Evolutionary conservation across 192 early-diverging fungal species (phyloP).

Genomic region (Chytriomyces confervae): DNA sequence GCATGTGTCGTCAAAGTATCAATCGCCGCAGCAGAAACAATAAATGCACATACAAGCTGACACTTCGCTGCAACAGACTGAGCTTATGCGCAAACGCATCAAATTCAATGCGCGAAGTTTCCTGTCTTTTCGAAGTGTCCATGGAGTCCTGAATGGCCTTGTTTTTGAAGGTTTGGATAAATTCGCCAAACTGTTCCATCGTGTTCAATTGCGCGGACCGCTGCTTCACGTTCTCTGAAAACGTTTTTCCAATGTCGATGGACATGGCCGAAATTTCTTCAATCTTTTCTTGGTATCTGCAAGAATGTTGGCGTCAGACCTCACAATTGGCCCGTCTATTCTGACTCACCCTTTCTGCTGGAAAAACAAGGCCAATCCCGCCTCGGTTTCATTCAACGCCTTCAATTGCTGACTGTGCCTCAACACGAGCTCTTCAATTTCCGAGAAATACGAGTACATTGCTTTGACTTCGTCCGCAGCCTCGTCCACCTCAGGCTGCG

Average conservation of each 20-base stretch:
- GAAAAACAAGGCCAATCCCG: slow-evolving; percentile 56
- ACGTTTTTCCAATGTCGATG: slow-evolving; percentile 49
- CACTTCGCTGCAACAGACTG: slow-evolving; percentile 37
- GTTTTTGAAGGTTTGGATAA: slow-evolving; percentile 52
- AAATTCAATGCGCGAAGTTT: slow-evolving; percentile 53
- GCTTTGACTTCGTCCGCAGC: slow-evolving; percentile 51
- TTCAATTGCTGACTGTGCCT: slow-evolving; percentile 45
- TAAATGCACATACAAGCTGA: slow-evolving; percentile 11
- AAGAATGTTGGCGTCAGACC: not conserved
- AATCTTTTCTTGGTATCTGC: slow-evolving; percentile 49
- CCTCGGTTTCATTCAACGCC: slow-evolving; percentile 55
- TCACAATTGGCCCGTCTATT: too few species aligned
- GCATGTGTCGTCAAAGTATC: too few species aligned
- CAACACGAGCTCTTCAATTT: slow-evolving; percentile 49
- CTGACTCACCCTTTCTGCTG: slow-evolving; percentile 57
- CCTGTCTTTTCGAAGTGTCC: slow-evolving; percentile 55
- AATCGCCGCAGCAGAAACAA: not conserved
- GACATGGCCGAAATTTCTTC: slow-evolving; percentile 47
- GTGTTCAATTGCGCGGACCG: slow-evolving; percentile 40
- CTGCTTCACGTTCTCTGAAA: slow-evolving; percentile 42
- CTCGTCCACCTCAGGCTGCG: slow-evolving; percentile 63
- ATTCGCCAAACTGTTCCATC: slow-evolving; percentile 45
- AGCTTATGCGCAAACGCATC: slow-evolving; percentile 51
- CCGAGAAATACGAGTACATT: slow-evolving; percentile 51
- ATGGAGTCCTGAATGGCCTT: slow-evolving; percentile 59